Conservation (phyloP, 306 rosid genomes). For the Gastrolobium villosum region DNA sequence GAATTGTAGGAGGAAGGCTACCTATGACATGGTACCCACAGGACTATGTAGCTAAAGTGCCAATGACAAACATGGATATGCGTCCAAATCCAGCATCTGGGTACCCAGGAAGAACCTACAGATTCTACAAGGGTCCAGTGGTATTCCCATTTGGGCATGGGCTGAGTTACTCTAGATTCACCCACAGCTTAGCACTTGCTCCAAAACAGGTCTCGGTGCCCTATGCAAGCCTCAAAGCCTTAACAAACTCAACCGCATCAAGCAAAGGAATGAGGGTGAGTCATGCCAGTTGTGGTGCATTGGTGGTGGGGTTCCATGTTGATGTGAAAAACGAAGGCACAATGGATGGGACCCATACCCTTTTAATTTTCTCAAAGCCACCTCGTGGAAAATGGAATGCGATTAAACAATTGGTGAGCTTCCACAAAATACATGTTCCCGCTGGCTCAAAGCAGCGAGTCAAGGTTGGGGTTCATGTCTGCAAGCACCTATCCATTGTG, state of each 20-base stretch:
- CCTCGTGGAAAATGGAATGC: conserved; percentile 60
- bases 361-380: conserved; percentile 67
- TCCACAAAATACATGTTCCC: conserved; percentile 64
- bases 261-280: conserved; percentile 55
- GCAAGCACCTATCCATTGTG: conserved; percentile 80
- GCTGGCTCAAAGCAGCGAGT: conserved; percentile 66
- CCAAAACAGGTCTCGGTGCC: conserved; percentile 58
- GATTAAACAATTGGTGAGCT: conserved; percentile 66
- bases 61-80: conserved; percentile 91
- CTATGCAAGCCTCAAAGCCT: conserved; percentile 29
- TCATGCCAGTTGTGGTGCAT: conserved; percentile 61
- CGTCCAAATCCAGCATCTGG: conserved; percentile 68
- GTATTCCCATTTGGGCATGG: conserved; percentile 89
- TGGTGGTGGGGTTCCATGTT: conserved; percentile 52
- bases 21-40: conserved; percentile 95
- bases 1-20: conserved; percentile 50
- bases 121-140: conserved; percentile 92
- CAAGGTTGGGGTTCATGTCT: conserved; percentile 62
- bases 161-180: conserved; percentile 72
- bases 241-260: conserved; percentile 55
- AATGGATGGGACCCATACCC: conserved; percentile 78
- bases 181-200: conserved; percentile 58
- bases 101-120: conserved; percentile 92
- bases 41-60: conserved; percentile 59
- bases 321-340: conserved; percentile 74